Evolutionary conservation across 176 grass and related monocot species (phyloP).

Genomic region (Chloris gayana): DNA sequence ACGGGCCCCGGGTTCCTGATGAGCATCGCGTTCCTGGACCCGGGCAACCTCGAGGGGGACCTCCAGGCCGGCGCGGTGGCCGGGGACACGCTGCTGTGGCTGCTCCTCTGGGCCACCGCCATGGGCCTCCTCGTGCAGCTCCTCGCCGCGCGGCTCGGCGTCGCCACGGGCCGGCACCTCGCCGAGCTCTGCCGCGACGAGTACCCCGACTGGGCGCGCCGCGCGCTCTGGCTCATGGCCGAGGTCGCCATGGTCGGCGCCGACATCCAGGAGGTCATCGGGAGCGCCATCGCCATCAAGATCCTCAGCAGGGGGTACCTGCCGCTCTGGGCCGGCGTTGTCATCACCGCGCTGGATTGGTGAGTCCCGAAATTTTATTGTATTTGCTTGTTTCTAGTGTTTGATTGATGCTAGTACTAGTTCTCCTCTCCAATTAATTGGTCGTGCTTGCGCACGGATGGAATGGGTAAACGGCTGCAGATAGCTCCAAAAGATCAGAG

Average conservation of each 20-base stretch:
- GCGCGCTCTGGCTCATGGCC: slow-evolving; percentile 89
- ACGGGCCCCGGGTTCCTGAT: slow-evolving; percentile 93
- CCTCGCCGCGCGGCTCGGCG: slow-evolving; percentile 80
- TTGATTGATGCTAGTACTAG: too few relatives aligned
- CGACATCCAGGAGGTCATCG: slow-evolving; percentile 96
- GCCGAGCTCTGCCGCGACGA: slow-evolving; percentile 97
- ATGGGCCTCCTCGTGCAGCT: slow-evolving; percentile 96
- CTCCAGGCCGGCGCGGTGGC: slow-evolving; percentile 89
- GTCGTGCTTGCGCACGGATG: background rate
- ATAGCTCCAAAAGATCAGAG: slow-evolving; percentile 36
- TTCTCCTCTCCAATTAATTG: background rate
- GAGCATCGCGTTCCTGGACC: slow-evolving; percentile 99
- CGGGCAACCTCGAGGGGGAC: slow-evolving; percentile 96
- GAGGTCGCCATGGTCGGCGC: slow-evolving; percentile 95
- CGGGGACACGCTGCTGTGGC: slow-evolving; percentile 89
- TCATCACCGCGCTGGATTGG: slow-evolving; percentile 95
- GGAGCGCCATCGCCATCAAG: slow-evolving; percentile 96
- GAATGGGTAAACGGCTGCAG: background rate
- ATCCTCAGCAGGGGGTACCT: slow-evolving; percentile 81
- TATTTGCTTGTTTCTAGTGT: background rate
- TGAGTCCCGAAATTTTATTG: slow-evolving; percentile 24
- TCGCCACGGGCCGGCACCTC: slow-evolving; percentile 83
- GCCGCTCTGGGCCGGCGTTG: slow-evolving; percentile 92
- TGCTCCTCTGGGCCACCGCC: slow-evolving; percentile 87
- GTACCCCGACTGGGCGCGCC: slow-evolving; percentile 81